Evolutionary conservation across 2,329 filamentous ascomycete species (phyloP).

Genomic region (Pseudonectria foliicola): DNA sequence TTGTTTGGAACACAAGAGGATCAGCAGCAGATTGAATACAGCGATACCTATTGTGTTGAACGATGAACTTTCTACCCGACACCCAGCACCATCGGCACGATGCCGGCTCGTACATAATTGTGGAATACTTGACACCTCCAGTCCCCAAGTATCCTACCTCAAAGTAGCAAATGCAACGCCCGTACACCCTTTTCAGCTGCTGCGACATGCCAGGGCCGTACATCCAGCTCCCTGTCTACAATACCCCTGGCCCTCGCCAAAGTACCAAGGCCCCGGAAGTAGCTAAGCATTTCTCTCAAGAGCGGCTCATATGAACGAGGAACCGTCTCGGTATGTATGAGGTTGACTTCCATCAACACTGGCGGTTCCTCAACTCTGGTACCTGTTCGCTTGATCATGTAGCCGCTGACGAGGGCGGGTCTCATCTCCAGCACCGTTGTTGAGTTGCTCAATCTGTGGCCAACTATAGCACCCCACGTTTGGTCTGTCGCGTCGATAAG

Average conservation of each 20-base stretch:
- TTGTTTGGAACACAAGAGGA: no score
- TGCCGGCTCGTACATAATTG: conserved; percentile 1
- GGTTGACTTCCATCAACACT: conserved; percentile 55
- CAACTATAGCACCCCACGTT: conserved; percentile 66
- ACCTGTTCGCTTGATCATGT: conserved; percentile 58
- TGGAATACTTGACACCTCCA: conserved; percentile 11
- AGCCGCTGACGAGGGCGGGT: conserved; percentile 55
- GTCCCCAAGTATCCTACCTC: conserved; percentile 22
- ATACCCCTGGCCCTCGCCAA: conserved; percentile 61
- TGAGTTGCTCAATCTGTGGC: conserved; percentile 58
- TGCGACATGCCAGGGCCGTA: conserved; percentile 73
- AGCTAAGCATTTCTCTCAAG: conserved; percentile 61
- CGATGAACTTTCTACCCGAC: conserved; percentile 2
- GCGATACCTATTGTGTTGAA: no score
- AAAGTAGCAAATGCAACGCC: conserved; percentile 59
- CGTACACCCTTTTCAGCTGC: conserved; percentile 62
- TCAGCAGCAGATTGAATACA: no score
- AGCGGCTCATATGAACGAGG: conserved; percentile 54
- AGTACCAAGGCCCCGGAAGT: conserved; percentile 62
- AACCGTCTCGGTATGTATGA: conserved; percentile 48
- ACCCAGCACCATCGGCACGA: conserved; percentile 11
- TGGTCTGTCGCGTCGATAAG: conserved; percentile 68
- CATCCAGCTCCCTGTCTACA: conserved; percentile 49
- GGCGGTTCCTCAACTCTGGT: conserved; percentile 50
- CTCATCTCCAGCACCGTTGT: conserved; percentile 46